These are phyloP conservation scores for Verticillium dahliae DNA, from an alignment of 2,329 filamentous ascomycete species.

Conservation along the genomic window DNA sequence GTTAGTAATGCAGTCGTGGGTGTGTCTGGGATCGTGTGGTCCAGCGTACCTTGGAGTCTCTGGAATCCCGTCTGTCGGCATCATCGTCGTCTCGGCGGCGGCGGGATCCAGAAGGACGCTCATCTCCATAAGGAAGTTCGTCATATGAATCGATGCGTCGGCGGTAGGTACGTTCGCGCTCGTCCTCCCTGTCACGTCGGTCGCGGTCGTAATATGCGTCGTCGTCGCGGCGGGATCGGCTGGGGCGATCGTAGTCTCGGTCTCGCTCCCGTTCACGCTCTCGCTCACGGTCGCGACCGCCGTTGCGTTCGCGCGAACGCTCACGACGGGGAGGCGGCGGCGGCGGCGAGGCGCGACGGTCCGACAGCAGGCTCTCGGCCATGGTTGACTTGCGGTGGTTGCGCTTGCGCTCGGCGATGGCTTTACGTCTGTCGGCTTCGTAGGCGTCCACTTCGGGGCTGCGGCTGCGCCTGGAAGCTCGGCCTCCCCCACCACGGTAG, in stretches of 20 bases:
- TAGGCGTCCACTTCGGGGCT: constrained; percentile 92
- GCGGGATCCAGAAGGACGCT: constrained; percentile 58
- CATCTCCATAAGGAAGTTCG: constrained; percentile 85
- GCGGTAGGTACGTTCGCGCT: constrained; percentile 81
- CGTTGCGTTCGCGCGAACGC: constrained; percentile 26
- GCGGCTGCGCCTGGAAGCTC: constrained; percentile 62
- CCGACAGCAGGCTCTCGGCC: constrained; percentile 56
- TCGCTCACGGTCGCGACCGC: constrained; percentile 19
- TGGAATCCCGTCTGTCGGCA: constrained; percentile 59
- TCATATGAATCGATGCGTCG: constrained; percentile 76
- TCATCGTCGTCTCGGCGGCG: constrained; percentile 76
- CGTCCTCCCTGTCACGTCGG: constrained; percentile 79
- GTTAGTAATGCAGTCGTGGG: constrained; percentile 17
- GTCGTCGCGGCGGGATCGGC: constrained; percentile 52
- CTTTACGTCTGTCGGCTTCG: constrained; percentile 89
- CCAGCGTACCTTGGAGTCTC: constrained; percentile 57
- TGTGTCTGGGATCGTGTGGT: neutral
- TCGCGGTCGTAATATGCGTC: constrained; percentile 76
- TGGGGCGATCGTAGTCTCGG: constrained; percentile 41
- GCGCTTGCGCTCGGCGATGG: constrained; percentile 87
- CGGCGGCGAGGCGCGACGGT: constrained; percentile 37
- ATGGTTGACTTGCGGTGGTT: constrained; percentile 79
- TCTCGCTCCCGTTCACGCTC: constrained; percentile 31
- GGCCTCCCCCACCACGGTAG: constrained; percentile 50
- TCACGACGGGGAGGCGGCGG: constrained; percentile 32